Evolutionary conservation across 1,284 basidiomycete species (phyloP).

Genomic region (Rhodotorula sp.): DNA sequence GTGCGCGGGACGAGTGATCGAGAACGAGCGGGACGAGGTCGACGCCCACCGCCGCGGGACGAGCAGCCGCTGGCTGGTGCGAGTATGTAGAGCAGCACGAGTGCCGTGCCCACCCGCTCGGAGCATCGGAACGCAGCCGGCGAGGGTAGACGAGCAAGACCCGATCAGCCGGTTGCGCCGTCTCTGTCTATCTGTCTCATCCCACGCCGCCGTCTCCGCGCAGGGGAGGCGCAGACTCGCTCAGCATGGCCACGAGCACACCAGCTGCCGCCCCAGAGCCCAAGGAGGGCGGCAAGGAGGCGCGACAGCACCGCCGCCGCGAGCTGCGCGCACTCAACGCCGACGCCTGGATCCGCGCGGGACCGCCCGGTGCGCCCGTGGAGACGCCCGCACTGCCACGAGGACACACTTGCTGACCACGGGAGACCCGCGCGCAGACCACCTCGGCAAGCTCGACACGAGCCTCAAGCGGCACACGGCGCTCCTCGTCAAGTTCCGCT

Average conservation of each 20-base stretch:
- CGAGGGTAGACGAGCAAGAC: no score
- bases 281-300: background rate
- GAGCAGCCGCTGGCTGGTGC: background rate
- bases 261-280: background rate
- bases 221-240: no score
- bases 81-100: background rate
- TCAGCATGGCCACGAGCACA: background rate
- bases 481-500: conserved; percentile 83
- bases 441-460: conserved; percentile 64
- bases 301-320: conserved; percentile 12
- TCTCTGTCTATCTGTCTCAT: background rate
- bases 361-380: background rate
- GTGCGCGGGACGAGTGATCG: background rate
- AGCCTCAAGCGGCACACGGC: conserved; percentile 92
- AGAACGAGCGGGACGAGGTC: background rate
- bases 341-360: conserved; percentile 27
- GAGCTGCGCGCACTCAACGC: conserved; percentile 20
- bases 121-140: no score
- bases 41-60: background rate
- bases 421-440: background rate
- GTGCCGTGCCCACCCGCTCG: no score
- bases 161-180: no score
- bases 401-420: background rate
- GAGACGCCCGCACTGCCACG: fast-evolving
- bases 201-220: background rate